These are phyloP conservation scores for Cutaneotrichosporon sp. DNA, from an alignment of 1,284 basidiomycete genomes.

Conservation along the genomic window DNA sequence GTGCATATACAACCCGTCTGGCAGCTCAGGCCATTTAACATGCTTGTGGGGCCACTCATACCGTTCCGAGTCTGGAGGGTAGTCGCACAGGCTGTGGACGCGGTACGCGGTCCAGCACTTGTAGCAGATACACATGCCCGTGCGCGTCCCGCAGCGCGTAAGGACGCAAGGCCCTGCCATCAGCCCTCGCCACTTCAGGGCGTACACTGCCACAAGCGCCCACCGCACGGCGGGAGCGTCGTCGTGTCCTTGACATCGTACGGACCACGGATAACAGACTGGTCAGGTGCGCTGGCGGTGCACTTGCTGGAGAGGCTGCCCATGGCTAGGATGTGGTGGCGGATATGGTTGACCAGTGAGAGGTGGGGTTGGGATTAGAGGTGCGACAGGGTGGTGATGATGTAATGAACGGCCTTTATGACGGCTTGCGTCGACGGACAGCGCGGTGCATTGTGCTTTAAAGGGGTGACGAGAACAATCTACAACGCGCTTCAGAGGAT, in stretches of 20 bases:
- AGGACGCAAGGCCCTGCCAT: background rate
- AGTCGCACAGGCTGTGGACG: background rate
- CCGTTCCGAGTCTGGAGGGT: background rate
- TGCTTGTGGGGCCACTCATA: background rate
- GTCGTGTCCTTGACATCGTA: background rate
- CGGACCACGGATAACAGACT: too few relatives aligned
- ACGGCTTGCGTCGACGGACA: too few relatives aligned
- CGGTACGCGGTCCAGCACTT: background rate
- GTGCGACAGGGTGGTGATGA: background rate
- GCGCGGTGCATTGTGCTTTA: too few relatives aligned
- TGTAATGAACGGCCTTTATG: too few relatives aligned
- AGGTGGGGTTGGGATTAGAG: background rate
- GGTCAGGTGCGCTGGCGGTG: background rate
- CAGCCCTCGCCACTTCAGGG: background rate
- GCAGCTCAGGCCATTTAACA: background rate
- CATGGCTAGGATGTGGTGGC: background rate
- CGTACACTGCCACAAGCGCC: background rate
- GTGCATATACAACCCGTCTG: background rate
- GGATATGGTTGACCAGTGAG: background rate
- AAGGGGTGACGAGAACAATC: too few relatives aligned
- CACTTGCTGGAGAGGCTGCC: background rate
- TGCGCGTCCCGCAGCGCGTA: background rate
- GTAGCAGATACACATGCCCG: background rate
- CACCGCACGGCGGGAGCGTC: background rate
- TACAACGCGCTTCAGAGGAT: too few relatives aligned